Base-by-base conservation (phyloP, 202 grass and related monocot genomes). In the Schoenoplectus tabernaemontani region DNA sequence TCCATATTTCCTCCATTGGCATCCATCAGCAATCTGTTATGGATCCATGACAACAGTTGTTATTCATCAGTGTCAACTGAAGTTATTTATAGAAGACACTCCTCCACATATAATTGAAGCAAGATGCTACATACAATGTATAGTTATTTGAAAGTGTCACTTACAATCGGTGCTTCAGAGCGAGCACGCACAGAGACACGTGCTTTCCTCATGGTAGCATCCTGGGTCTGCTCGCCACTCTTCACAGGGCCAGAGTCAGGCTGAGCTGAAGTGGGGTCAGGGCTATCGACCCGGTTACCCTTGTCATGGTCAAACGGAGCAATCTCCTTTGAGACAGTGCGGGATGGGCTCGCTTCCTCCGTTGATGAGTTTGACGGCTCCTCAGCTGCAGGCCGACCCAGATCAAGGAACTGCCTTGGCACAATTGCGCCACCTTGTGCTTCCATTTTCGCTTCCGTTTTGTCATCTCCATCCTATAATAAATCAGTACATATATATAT, bases 1-100 rank as follows among this genome's bases (percentile, higher is more conserved):
- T 0, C 95, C 95, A 57, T 97, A 97, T 85, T 97, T 97, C 86
- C 95, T 90, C 95, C 95, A 97, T 82, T 97, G 95, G 72, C 95
- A 97, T 6, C 95, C 95, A 72, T 97, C 95, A 34, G 87, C 86
- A 73, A 97, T 97, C 95, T 97, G 54, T 57, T 67, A 77, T 42
- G 7, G 1, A 65, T 20, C 50, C 20, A 67, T 4, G 13, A 10
- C 3, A 56, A 57, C 38, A 58, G 9, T 32, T 11, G 20, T 58
- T 54, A 15, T 32, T 16, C 2, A 38, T 77, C 2, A 77, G 51
- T 23, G 20, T 54, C 19, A 46, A 64, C 20, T n/a, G n/a, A n/a
- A 4, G 9, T 51, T 51, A 51, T 3, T 51, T 0, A 15, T 51
- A n/a, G n/a, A n/a, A n/a, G n/a, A 16, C 17, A 51, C 48, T 51